Evolutionary conservation across 2,329 filamentous ascomycete species (phyloP).

Genomic region (Microcyclosporella mali): DNA sequence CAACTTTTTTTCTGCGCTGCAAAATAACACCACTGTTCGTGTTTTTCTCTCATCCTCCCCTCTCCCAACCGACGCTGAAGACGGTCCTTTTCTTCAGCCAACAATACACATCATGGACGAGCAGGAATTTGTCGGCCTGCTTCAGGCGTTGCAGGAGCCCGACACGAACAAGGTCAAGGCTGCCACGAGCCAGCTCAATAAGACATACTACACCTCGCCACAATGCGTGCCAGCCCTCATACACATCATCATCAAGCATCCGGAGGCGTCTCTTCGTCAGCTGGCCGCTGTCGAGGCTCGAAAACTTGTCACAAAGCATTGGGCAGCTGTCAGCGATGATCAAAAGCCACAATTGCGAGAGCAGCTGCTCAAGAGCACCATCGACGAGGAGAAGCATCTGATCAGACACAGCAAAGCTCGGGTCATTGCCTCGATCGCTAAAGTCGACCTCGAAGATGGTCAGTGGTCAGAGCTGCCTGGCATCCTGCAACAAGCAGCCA

Average conservation of each 20-base stretch:
- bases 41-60: no score
- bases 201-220: conserved; percentile 84
- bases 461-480: conserved; percentile 78
- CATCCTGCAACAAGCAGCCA: conserved; percentile 71
- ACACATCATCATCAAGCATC: conserved; percentile 78
- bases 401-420: conserved; percentile 82
- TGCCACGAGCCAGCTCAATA: conserved; percentile 82
- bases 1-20: no score
- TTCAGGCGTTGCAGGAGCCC: conserved; percentile 81
- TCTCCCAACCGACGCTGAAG: no score
- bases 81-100: no score
- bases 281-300: conserved; percentile 85
- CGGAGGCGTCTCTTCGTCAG: conserved; percentile 68
- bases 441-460: conserved; percentile 77
- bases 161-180: conserved; percentile 73
- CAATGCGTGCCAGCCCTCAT: conserved; percentile 79
- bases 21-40: no score
- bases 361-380: conserved; percentile 74
- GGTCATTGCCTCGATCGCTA: conserved; percentile 79
- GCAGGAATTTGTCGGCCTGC: conserved; percentile 76
- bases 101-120: conserved; percentile 57
- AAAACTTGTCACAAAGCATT: conserved; percentile 78
- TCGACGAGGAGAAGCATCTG: conserved; percentile 70
- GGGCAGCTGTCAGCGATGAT: conserved; percentile 64
- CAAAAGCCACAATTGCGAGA: conserved; percentile 77